Percentiles rank a stretch among this genome's conserved stretches.
Conservation (phyloP, 805 yeast genomes). For the Zygotorulaspora florentina region DNA sequence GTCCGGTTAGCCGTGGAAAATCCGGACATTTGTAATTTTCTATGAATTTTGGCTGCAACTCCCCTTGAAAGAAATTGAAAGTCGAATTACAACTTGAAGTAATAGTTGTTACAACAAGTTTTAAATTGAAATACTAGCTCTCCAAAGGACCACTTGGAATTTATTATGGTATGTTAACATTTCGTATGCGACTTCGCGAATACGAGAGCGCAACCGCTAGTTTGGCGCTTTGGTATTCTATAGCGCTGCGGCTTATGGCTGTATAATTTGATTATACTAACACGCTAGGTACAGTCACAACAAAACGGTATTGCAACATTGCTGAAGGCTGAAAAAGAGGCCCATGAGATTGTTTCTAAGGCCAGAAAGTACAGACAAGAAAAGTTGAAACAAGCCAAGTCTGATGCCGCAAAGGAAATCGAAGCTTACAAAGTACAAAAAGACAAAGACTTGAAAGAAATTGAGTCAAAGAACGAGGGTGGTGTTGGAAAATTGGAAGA, state of each 20-base stretch:
- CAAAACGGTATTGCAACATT: slow-evolving; percentile 37
- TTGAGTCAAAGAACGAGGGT: slow-evolving; percentile 66
- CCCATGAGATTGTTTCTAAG: slow-evolving; percentile 90
- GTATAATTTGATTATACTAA: slow-evolving; percentile 2
- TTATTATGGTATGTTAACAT: slow-evolving; percentile 1
- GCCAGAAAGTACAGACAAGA: slow-evolving; percentile 79
- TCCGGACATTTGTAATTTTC: background rate
- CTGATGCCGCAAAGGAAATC: slow-evolving; percentile 88
- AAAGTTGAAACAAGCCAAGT: slow-evolving; percentile 88
- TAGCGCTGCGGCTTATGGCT: background rate
- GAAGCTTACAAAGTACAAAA: slow-evolving; percentile 78
- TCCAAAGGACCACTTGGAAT: background rate
- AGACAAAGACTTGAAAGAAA: slow-evolving; percentile 73
- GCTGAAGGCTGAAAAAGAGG: slow-evolving; percentile 84
- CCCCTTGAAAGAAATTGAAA: slow-evolving; percentile 1
- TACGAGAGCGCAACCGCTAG: background rate
- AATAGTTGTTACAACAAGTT: background rate
- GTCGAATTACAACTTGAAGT: background rate
- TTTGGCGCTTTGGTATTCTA: background rate
- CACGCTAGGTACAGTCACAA: slow-evolving; percentile 20
- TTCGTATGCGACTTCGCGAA: background rate
- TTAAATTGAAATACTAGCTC: background rate
- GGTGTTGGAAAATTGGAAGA: slow-evolving; percentile 50
- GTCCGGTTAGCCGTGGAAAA: slow-evolving; percentile 2
- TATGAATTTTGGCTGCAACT: slow-evolving; percentile 13